A percentile compares a stretch with the other conserved stretches of the same genome.
Evolutionary conservation across 495 filamentous ascomycete species (phyloP).

Genomic region (Talaromyces borbonicus): DNA sequence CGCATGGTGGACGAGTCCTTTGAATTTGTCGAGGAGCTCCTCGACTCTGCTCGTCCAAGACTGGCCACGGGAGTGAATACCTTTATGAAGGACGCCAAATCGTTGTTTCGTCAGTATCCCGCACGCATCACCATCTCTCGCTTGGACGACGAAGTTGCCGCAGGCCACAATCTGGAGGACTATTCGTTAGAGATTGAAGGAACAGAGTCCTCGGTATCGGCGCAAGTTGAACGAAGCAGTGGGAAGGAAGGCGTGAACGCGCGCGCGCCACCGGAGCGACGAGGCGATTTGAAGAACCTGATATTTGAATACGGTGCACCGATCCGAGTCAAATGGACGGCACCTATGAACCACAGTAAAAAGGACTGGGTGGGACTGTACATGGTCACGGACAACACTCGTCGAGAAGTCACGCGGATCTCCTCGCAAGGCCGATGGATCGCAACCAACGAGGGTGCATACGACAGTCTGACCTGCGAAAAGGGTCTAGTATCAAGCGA

Average conservation of each 20-base stretch:
- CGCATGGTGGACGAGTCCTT: conserved; percentile 74
- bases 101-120: conserved; percentile 83
- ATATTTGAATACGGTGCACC: conserved; percentile 85
- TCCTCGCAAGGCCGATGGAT: conserved; percentile 87
- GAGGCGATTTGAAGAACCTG: conserved; percentile 56
- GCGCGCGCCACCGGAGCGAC: conserved; percentile 37
- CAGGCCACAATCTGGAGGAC: conserved; percentile 72
- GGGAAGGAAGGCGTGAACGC: conserved; percentile 43
- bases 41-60: conserved; percentile 80
- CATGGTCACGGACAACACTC: conserved; percentile 85
- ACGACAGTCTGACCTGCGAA: conserved; percentile 67
- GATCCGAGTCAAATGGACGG: conserved; percentile 86
- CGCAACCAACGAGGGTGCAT: conserved; percentile 64
- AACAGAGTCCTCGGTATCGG: conserved; percentile 40
- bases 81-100: conserved; percentile 78
- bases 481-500: conserved; percentile 70
- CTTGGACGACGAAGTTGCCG: conserved; percentile 62
- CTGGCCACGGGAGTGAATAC: conserved; percentile 77
- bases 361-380: conserved; percentile 95
- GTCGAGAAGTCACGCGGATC: conserved; percentile 70
- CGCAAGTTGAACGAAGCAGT: conserved; percentile 35
- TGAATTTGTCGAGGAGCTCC: conserved; percentile 82
- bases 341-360: conserved; percentile 81
- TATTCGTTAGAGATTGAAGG: conserved; percentile 72
- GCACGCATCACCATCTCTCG: conserved; percentile 78